Base-by-base conservation (phyloP, 306 rosid species). In the Amphicarpaea edgeworthii region DNA sequence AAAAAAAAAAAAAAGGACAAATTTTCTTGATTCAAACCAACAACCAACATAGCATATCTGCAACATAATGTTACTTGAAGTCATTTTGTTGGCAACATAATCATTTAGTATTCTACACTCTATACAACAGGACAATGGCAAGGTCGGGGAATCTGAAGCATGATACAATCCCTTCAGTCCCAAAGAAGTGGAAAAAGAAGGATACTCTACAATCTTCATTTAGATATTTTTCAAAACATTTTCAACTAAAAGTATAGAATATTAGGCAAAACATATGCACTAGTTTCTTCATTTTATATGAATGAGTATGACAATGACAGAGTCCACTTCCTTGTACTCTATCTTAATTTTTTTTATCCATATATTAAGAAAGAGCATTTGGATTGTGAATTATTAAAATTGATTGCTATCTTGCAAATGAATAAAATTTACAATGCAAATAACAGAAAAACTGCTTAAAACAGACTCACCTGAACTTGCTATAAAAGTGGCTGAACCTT, bases 401-500 rank as follows among this genome's bases (percentile, higher is more conserved):
- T 65, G 30, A 70, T 63, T 19, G 41, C 75, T 61, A 50, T 43
- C 66, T 78, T 34, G 74, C 74, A 24, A 63, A 15, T 50, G 41
- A n/a, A 61, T 24, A 16, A 28, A 28, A 63, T 57, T 26, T 6
- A 70, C 34, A 55, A 68, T 34, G 37, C 28, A 64, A 51, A 26
- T 64, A 67, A 8, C 43, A 32, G 68, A 46, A 38, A 59, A 46
- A 45, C 41, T 70, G 75, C 58, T 64, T 40, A 46, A 81, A 50
- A 15, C 19, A 77, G 30, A 69, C 85, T 74, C 77, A 83, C 88
- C 92, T 64, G 87, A 70, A 34, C 66, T 60, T 61, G 86, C 15
- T 75, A 81, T 41, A 70, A 81, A 70, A 70, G 84, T 46, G 47
- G 84, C 46, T 9, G 74, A 46, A 68, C 75, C 64, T 75, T 77